Base-by-base conservation (phyloP, 345 rosid genomes). In the Camelina laxa region DNA sequence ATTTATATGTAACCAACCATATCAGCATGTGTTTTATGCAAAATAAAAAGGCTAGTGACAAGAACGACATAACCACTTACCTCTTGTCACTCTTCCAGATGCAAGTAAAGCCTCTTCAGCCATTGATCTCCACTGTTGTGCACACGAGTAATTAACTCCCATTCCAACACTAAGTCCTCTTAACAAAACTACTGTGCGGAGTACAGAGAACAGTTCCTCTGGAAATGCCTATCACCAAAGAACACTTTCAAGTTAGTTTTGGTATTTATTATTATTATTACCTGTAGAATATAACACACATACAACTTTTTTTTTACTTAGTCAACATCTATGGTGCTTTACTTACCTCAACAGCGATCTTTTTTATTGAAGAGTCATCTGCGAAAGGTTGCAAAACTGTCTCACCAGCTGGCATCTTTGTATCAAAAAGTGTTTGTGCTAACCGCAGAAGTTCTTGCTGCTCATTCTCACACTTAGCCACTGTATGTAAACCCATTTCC, bases 111-210 rank as follows among this genome's bases (percentile, higher is more conserved):
- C 94, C 75, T 91, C 94, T 83, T 88, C 91, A n/a, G 98, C 97
- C 55, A 91, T 81, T 24, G 93, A 80, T 71, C 90, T 88, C 97
- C 97, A 91, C 50, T 89, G 92, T 72, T 93, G 87, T 9, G 94
- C 91, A 54, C 96, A 88, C 0, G 94, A 91, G 80, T 83, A 93
- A 81, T 89, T 91, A 69, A 93, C 70, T 65, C 94, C 97, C 20
- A 93, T 85, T 60, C 98, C 98, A 33, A 91, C 96, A 22, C 97
- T 89, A 30, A 93, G 94, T 55, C 98, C 98, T 85, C 98, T 87
- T 72, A 91, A 73, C 44, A 93, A 85, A 80, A 87, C 84, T 61
- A 91, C 91, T 0, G 98, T 91, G 39, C 97, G 92, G 50, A 93
- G 94, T 61, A 91, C 88, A 55, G 96, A 89, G 83, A 88, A 91